Evolutionary conservation across 23 red algal species (phyloP), one percentile per base, ranked within the genome.

Genomic region (Chondrus crispus): DNA sequence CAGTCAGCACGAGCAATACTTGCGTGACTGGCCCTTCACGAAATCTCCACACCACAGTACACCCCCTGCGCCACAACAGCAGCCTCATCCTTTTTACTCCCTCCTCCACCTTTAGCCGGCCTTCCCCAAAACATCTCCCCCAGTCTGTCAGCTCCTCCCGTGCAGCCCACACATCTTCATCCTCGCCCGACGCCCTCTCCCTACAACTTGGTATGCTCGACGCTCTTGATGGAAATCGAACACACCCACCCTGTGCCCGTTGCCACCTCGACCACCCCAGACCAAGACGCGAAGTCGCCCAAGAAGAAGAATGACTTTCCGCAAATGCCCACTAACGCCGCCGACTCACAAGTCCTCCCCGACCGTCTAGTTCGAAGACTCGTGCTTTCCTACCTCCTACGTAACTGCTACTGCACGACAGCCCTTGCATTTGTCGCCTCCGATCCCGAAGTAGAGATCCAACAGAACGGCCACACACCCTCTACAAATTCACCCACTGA

Each of bases 301-400:
- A 66, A 66, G 60, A 66, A 66, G 60, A 66, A 66, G 18, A 66
- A 66, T 22, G 60, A 66, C 26, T 22, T 66, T 66, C 26, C 60
- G 60, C 60, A 32, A 22, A 22, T 66, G 18, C 26, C 60, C 60
- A 32, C 60, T 66, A 42, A 41, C 3, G n/a, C 50, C 49, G 26
- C 53, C 13, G 20, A 55, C 22, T 16, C 33, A 24, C 13, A 5
- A 12, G 24, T 26, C 1, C 13, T 84, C 26, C 28, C 51, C 5
- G 47, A 29, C 42, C 37, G 45, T 28, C 60, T 74, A 16, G 42
- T 87, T 14, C 84, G 46, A 43, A 51, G 12, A 19, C 42, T 71
- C 46, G 66, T 87, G n/a, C 62, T 87, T 16, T 71, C 64, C 66
- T 90, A 90, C 7, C 53, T 90, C 16, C 14, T 90, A 8, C 87